Evolutionary conservation across 257 asterid species (phyloP).

Genomic region (Verbascum thapsus): DNA sequence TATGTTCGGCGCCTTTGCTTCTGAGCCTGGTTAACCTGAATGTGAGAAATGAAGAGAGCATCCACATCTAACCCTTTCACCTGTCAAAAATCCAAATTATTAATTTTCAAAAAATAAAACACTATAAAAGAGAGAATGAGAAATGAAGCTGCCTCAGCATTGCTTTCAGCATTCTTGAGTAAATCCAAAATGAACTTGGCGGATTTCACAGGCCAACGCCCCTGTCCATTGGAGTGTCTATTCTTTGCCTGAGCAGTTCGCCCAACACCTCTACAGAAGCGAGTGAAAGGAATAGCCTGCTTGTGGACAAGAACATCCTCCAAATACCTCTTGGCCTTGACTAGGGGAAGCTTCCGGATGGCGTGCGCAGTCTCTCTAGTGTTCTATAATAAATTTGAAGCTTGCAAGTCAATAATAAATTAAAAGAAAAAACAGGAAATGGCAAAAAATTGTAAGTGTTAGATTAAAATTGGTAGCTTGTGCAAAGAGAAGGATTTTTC

Average conservation of each 20-base stretch:
- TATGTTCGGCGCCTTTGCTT: constrained; percentile 55
- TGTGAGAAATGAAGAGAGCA: constrained; percentile 49
- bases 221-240: constrained; percentile 61
- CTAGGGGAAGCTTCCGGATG: constrained; percentile 49
- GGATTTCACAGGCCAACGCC: constrained; percentile 63
- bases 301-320: constrained; percentile 65
- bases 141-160: constrained; percentile 47
- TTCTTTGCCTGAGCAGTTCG: too few relatives aligned
- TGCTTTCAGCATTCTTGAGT: constrained; percentile 59
- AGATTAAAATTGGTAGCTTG: not conserved
- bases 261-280: constrained; percentile 64
- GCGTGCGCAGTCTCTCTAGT: constrained; percentile 69
- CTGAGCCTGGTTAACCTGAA: constrained; percentile 48
- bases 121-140: not conserved
- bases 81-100: constrained; percentile 20
- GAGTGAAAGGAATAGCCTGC: constrained; percentile 63
- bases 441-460: too few relatives aligned
- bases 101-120: not conserved
- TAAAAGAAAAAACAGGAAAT: too few relatives aligned
- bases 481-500: not conserved
- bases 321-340: constrained; percentile 61
- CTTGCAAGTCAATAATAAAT: too few relatives aligned
- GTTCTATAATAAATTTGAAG: constrained; percentile 37
- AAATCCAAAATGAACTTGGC: constrained; percentile 50
- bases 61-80: constrained; percentile 53